Base-by-base conservation (phyloP, 768 basidiomycete species). In the Leccinum longicurvipes region DNA sequence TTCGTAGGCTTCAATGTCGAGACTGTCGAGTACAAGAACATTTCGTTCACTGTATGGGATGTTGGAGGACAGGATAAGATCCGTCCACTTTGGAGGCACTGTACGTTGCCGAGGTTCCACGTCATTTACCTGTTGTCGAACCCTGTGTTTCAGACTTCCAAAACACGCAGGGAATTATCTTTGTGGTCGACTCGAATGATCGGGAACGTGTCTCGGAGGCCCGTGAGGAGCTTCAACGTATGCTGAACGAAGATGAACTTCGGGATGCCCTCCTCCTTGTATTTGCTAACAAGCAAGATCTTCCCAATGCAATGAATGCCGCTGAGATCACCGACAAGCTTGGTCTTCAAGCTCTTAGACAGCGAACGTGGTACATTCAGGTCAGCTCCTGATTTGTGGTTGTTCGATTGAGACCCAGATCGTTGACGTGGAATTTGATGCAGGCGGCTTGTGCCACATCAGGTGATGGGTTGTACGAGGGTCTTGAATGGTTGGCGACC, bases 51-150 rank as follows among this genome's bases (percentile, higher is more conserved):
- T 23, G 97, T 98, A 46, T 98, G 97, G 97, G 97, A 99, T 78
- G 97, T 99, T 61, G 97, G 97, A 84, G 97, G 96, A 67, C 96
- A 99, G 79, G 96, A 99, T 79, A 99, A 98, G 87, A 98, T 98
- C 76, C 87, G 96, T 67, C 96, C 96, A 65, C 86, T 98, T 66
- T 99, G 97, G 97, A 93, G 96, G 86, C 97, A 99, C 81, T 99
- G 97, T 97, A 70, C 70, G 93, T 85, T 53, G 46, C 62, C 19
- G 9, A 32, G 15, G 23, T n/a, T 46, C 25, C 24, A 19, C 56
- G 14, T 28, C 4, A 8, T 60, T 58, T 61, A 55, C 50, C 59
- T 53, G 32, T 44, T 14, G 5, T 36, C 62, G 58, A 56, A 60
- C 50, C 39, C 31, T 56, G 25, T 58, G 53, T 50, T 58, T 19